Evolutionary conservation across 106 monocot genomes (phyloP).

Genomic region (Acorus calamus): DNA sequence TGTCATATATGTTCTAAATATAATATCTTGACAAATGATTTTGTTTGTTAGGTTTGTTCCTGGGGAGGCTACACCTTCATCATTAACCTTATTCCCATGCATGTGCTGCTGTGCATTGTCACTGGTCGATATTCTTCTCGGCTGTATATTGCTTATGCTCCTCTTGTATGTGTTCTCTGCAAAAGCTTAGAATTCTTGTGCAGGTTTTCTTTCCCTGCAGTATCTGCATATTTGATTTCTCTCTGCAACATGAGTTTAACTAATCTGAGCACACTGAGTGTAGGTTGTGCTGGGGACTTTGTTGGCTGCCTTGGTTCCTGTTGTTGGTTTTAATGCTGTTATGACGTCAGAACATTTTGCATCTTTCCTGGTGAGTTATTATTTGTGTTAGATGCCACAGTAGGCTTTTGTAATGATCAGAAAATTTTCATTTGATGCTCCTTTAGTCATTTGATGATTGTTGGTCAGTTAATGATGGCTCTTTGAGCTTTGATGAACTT

Average conservation of each 20-base stretch:
- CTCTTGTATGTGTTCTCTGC: constrained; percentile 72
- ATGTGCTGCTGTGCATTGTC: constrained; percentile 85
- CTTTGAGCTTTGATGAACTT: not conserved
- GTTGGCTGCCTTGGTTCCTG: constrained; percentile 89
- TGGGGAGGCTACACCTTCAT: constrained; percentile 99
- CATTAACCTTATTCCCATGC: constrained; percentile 99
- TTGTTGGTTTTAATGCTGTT: constrained; percentile 99
- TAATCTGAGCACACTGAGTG: not conserved
- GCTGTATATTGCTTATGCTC: constrained; percentile 95
- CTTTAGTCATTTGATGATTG: too few relatives aligned
- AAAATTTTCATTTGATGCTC: too few relatives aligned
- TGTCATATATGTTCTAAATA: not conserved
- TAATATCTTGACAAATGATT: not conserved
- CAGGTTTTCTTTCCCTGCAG: too few relatives aligned
- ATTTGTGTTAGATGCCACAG: too few relatives aligned
- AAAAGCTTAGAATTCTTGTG: not conserved
- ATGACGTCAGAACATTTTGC: constrained; percentile 99
- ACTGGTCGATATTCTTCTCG: constrained; percentile 93
- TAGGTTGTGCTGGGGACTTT: constrained; percentile 95
- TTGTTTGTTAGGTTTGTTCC: constrained; percentile 69
- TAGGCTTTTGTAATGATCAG: too few relatives aligned
- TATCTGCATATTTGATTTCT: too few relatives aligned
- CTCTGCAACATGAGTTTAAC: too few relatives aligned
- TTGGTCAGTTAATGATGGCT: not conserved
- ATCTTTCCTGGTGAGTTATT: constrained; percentile 76